Evolutionary conservation across 257 asterid species (phyloP).

Genomic region (Solanum peruvianum): DNA sequence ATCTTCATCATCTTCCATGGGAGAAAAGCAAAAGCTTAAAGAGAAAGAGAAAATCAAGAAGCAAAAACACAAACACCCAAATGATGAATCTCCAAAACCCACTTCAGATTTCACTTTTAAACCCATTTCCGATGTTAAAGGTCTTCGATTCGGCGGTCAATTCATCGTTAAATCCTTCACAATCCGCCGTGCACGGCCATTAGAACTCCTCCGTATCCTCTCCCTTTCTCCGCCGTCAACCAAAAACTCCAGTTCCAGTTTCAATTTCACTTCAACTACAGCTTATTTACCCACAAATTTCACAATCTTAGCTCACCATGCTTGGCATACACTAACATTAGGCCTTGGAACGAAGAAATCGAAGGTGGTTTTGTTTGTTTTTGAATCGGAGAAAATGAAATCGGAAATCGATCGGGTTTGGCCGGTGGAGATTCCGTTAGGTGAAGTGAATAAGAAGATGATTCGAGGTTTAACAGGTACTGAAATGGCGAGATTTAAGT

Average conservation of each 20-base stretch:
- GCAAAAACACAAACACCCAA: slow-evolving; percentile 73
- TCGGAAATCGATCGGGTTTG: slow-evolving; percentile 45
- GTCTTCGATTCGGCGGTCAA: slow-evolving; percentile 93
- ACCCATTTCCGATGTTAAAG: slow-evolving; percentile 61
- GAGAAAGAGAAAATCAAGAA: slow-evolving; percentile 33
- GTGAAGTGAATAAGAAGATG: slow-evolving; percentile 79
- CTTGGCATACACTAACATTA: slow-evolving; percentile 92
- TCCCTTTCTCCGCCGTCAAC: slow-evolving; percentile 29
- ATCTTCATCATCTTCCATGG: slow-evolving; percentile 20
- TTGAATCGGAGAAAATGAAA: slow-evolving; percentile 65
- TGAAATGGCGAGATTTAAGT: slow-evolving; percentile 86
- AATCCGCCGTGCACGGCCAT: slow-evolving; percentile 65
- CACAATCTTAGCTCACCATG: slow-evolving; percentile 95
- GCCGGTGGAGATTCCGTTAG: slow-evolving; percentile 92
- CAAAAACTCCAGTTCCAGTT: not conserved
- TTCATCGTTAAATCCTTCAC: slow-evolving; percentile 89
- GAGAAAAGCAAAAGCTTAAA: slow-evolving; percentile 7
- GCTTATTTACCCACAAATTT: slow-evolving; percentile 82
- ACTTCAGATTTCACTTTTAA: slow-evolving; percentile 61
- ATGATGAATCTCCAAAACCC: slow-evolving; percentile 42
- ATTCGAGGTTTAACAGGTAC: slow-evolving; percentile 52
- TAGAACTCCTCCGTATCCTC: slow-evolving; percentile 72
- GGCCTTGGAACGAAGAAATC: slow-evolving; percentile 93
- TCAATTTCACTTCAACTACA: slow-evolving; percentile 76
- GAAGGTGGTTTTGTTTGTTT: slow-evolving; percentile 67